Evolutionary conservation across 1,284 basidiomycete genomes (phyloP), one percentile per base, ranked within the genome.

Genomic region (Nidula niveotomentosa): DNA sequence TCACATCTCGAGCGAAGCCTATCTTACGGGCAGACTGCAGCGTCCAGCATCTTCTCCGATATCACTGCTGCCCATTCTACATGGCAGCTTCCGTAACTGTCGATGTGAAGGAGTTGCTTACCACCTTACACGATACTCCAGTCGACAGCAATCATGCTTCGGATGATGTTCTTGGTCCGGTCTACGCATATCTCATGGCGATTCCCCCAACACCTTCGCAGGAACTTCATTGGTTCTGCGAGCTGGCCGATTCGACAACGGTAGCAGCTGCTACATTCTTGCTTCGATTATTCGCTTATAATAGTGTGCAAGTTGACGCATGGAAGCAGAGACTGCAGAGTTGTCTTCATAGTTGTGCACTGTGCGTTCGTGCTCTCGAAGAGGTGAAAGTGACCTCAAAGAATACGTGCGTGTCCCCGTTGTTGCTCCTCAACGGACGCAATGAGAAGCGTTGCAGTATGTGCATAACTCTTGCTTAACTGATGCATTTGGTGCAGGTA

Each of bases 231-330:
- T 92, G 90, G 90, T 91, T 88, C 64, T 93, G 90, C 65, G 65
- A 71, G 44, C 74, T 75, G 41, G 87, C 86, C 1, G 71, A 79
- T 50, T 62, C 73, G 15, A 70, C 81, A 39, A 80, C 80, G 0
- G 65, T 77, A 6, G 84, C 80, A 52, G 83, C 86, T 1, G 91
- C 93, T 0, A 86, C 83, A 0, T 96, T 93, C 72, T 78, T 93
- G 49, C 75, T 94, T 51, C 83, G 91, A 57, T 70, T 95, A 46
- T 88, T 90, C 63, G 93, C 93, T 3, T 95, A 93, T 62, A 75
- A 82, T 51, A 84, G 84, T 56, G 65, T 70, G 0, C 74, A 76
- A 12, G 85, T 90, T 4, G 73, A 79, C 2, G 66, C 73, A 45
- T 95, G 91, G 90, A 84, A 85, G 65, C 65, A 67, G 13, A 78